Conservation (phyloP, 106 monocot genomes). For the Dendrobium chrysotoxum region DNA sequence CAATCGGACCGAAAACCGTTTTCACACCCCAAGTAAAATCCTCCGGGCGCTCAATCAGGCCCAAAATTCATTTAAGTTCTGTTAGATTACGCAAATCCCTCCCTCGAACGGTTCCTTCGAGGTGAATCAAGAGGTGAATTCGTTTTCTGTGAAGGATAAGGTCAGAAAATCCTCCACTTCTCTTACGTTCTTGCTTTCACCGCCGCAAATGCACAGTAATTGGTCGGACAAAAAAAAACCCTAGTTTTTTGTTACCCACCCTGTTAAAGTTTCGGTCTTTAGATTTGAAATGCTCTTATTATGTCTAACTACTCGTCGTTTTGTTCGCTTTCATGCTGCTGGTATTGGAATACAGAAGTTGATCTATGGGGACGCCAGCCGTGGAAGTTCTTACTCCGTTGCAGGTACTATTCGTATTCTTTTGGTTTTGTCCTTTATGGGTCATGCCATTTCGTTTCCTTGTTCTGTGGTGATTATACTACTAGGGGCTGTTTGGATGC, state of each 20-base stretch:
- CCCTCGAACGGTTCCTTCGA: neutral
- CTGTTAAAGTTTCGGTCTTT: neutral
- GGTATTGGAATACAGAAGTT: neutral
- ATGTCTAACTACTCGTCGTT: neutral
- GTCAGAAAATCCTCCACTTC: neutral
- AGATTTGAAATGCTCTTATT: neutral
- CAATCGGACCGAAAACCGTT: too few species aligned
- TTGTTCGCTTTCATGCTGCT: neutral
- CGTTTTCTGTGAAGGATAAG: neutral
- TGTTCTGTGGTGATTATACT: neutral
- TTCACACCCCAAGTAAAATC: too few species aligned
- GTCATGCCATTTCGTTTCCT: neutral
- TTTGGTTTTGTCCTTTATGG: neutral
- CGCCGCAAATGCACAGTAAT: neutral
- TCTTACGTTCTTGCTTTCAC: neutral
- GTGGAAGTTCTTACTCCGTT: neutral
- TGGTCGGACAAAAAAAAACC: neutral
- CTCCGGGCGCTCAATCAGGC: neutral
- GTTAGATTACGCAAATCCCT: neutral
- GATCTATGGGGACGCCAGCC: neutral
- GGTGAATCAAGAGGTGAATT: neutral
- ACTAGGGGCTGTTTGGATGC: too few species aligned
- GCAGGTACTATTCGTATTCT: neutral
- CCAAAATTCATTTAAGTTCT: neutral
- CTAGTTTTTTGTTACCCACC: neutral